A percentile compares a stretch with the other conserved stretches of the same genome.
phyloP scores from a whole-genome alignment of 495 filamentous ascomycete species.

The Aspergillus homomorphus region DNA sequence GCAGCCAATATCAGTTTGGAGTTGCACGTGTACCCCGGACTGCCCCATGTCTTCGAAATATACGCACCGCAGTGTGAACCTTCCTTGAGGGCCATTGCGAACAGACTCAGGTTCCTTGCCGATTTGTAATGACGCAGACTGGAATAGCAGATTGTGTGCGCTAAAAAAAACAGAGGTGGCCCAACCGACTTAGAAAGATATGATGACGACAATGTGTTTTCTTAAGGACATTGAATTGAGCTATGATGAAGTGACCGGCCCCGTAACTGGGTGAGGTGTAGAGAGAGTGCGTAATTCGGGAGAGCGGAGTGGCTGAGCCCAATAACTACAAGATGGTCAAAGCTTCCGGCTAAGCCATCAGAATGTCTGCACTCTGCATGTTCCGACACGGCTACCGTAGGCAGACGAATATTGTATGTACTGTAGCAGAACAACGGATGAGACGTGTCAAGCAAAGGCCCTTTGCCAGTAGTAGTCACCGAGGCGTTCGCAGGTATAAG shows the following conservation, averaged over 20 bases:
- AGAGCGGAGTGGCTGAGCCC: conserved; percentile 3
- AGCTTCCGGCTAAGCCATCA: neutral
- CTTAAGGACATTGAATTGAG: neutral
- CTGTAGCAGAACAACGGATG: neutral
- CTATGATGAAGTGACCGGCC: neutral
- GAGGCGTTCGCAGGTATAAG: neutral
- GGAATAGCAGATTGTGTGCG: neutral
- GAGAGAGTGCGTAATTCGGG: neutral
- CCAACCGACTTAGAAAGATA: neutral
- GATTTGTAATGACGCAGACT: neutral
- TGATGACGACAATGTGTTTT: neutral
- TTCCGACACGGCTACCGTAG: neutral
- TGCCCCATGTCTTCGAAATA: conserved; percentile 27
- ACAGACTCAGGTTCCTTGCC: neutral
- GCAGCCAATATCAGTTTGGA: conserved; percentile 23
- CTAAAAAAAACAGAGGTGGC: neutral
- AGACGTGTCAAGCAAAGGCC: neutral
- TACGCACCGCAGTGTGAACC: conserved; percentile 11
- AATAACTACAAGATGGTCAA: neutral
- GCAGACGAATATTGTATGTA: neutral
- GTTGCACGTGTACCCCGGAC: conserved; percentile 25
- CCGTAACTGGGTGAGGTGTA: neutral
- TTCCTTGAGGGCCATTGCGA: neutral
- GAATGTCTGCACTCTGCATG: neutral
- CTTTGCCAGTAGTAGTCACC: neutral